Conservation (phyloP, 2,329 filamentous ascomycete species). For the Lecanosticta acicola region DNA sequence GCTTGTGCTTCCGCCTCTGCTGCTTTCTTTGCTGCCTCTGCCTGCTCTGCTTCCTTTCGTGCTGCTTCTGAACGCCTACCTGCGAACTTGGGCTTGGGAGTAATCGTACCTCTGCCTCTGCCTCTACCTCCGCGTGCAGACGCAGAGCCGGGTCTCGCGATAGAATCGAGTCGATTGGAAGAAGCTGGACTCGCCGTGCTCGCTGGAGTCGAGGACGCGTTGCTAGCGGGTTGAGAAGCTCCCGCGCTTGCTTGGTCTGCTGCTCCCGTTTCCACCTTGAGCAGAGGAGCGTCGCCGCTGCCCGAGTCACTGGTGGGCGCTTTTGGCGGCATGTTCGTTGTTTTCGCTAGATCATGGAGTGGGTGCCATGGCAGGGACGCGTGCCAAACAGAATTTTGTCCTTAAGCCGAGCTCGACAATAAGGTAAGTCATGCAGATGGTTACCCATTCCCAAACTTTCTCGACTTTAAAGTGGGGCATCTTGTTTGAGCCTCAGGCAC, state of each 20-base stretch:
- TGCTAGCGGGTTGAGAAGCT: not conserved
- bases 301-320: not conserved
- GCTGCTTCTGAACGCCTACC: slow-evolving; percentile 42
- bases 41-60: slow-evolving; percentile 39
- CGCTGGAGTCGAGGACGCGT: not conserved
- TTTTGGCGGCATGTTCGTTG: not conserved
- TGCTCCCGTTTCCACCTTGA: not conserved
- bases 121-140: not conserved
- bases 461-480: not conserved
- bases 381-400: too few relatives aligned
- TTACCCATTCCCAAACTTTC: not conserved
- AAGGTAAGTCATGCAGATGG: too few relatives aligned
- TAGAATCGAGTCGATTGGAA: too few relatives aligned
- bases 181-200: too few relatives aligned
- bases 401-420: too few relatives aligned
- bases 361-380: too few relatives aligned
- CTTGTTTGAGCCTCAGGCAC: not conserved
- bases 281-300: not conserved
- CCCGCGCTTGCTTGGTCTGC: not conserved
- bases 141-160: not conserved
- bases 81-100: slow-evolving; percentile 37
- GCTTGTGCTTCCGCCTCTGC: slow-evolving; percentile 34
- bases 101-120: slow-evolving; percentile 14
- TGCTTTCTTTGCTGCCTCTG: slow-evolving; percentile 35
- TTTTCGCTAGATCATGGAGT: not conserved